Conservation (phyloP, 495 filamentous ascomycete genomes). For the Neurospora sp. region DNA sequence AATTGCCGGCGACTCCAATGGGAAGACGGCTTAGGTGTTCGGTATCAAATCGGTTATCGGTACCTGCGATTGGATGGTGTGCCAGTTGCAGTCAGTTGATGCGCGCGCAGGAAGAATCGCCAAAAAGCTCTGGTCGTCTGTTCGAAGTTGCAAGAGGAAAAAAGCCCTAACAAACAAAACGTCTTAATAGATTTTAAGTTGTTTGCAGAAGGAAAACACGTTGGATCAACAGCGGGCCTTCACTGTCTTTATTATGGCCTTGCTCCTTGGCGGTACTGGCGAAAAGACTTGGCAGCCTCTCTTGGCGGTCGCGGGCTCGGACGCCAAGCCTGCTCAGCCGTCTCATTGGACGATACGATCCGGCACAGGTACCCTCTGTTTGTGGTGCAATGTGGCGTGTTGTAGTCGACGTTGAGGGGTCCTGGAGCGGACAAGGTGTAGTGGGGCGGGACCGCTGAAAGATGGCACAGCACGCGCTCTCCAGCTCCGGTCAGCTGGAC, state of each 20-base stretch:
- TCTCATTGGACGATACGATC: conserved; percentile 17
- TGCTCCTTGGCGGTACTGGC: conserved; percentile 35
- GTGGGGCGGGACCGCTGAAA: neutral
- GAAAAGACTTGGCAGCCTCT: conserved; percentile 34
- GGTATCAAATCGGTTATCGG: neutral
- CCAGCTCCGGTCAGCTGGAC: neutral
- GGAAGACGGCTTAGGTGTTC: neutral
- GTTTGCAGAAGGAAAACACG: conserved; percentile 24
- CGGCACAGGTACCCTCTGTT: conserved; percentile 16
- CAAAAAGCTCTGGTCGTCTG: neutral
- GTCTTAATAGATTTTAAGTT: conserved; percentile 7
- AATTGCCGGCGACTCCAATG: neutral
- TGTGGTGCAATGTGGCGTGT: neutral
- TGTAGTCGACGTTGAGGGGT: neutral
- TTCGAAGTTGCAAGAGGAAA: conserved; percentile 1
- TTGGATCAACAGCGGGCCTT: conserved; percentile 26
- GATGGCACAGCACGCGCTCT: neutral
- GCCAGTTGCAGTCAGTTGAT: neutral
- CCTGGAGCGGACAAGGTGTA: neutral
- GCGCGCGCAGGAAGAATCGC: neutral
- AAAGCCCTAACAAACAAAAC: conserved; percentile 12
- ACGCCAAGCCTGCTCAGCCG: conserved; percentile 8
- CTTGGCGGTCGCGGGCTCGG: conserved; percentile 31
- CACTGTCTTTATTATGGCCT: conserved; percentile 36
- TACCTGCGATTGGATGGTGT: neutral